phyloP scores from a whole-genome alignment of 257 asterid genomes.

The Ballota nigra region DNA sequence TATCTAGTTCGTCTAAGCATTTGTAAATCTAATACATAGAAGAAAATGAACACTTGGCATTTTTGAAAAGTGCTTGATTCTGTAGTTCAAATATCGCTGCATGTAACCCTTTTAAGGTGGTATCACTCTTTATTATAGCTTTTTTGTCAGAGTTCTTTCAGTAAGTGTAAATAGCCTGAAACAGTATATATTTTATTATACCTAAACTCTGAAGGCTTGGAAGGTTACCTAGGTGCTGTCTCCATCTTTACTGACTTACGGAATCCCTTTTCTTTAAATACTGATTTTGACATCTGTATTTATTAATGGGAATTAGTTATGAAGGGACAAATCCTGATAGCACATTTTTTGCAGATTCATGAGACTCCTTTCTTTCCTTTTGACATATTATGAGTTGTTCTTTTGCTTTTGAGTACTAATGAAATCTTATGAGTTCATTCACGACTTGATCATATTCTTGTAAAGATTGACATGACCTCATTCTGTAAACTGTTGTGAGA shows the following conservation, averaged over 20 bases:
- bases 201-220: background rate
- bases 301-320: conserved; percentile 1
- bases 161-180: conserved; percentile 8
- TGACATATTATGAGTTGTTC: background rate
- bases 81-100: conserved; percentile 3
- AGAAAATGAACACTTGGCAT: background rate
- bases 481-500: conserved; percentile 3
- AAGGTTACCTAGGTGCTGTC: background rate
- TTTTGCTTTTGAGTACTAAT: background rate
- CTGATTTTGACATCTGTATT: background rate
- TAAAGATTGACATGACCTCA: background rate
- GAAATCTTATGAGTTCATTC: background rate
- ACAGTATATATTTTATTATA: background rate
- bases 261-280: conserved; percentile 4
- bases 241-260: background rate
- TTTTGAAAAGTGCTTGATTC: conserved; percentile 16
- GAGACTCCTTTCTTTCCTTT: background rate
- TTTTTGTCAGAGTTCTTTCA: background rate
- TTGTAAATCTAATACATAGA: background rate
- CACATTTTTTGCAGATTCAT: background rate
- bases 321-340: background rate
- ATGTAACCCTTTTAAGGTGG: background rate
- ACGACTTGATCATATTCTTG: background rate
- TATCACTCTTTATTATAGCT: background rate
- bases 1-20: background rate